Base-by-base conservation (phyloP, 108 stramenopile species). In the Cylindrotheca fusiformis region DNA sequence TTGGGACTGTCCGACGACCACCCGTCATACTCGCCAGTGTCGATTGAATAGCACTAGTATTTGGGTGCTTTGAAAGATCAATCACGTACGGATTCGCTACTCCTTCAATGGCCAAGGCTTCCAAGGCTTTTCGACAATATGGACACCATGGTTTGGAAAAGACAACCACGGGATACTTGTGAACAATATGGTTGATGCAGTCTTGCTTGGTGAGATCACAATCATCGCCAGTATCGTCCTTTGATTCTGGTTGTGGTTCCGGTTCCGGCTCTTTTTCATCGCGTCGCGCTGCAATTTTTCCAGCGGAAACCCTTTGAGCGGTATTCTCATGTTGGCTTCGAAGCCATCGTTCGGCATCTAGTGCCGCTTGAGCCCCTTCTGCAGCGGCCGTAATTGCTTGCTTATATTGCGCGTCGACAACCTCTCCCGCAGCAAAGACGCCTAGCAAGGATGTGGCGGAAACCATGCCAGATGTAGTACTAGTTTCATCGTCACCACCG, bases 311-410 rank as follows among this genome's bases (percentile, higher is more conserved):
- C 18, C 17, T 32, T 0, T 17, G 41, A 32, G 17, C 8, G 12
- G 14, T 36, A 24, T 52, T 30, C 30, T 36, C 51, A 27, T 80
- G 85, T 36, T 81, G 67, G 60, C 90, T 84, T 26, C 77, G 71
- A 14, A 96, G 77, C 91, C 90, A 96, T 67, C 94, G 80, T 49
- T 96, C 95, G 18, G 88, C 92, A 75, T 96, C 95, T 49, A 96
- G 75, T 14, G 94, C 95, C 12, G 95, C 95, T 55, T 83, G 78
- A 36, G 92, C 92, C 10, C 95, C 95, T 48, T 75, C 79, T 49
- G 93, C 93, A 0, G 95, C 90, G 32, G 86, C 84, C 17, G 93
- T 96, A 50, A 91, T 85, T 2, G 90, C 95, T 69, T 96, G 95
- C 25, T 94, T 90, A 63, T 96, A 96, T 10, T 88, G 58, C 21